Evolutionary conservation across 352 stramenopile genomes (phyloP).

Genomic region (Phytophthora hybrid): DNA sequence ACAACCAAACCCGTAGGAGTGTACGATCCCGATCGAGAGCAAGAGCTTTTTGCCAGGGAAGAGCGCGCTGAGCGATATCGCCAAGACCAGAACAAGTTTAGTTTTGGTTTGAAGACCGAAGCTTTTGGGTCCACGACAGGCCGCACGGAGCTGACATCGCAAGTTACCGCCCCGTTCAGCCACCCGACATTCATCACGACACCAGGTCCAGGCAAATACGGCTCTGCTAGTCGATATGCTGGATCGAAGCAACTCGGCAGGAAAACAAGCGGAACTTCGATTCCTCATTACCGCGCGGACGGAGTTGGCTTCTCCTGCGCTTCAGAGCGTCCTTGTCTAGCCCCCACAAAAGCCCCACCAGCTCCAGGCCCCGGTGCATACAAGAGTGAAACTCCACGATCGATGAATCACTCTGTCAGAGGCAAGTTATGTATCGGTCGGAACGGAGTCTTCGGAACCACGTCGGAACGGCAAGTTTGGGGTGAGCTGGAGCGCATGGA

Average conservation of each 20-base stretch:
- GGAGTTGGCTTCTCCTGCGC: slow-evolving; percentile 74
- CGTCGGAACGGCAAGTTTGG: slow-evolving; percentile 77
- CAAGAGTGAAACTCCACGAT: slow-evolving; percentile 69
- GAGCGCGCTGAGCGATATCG: slow-evolving; percentile 45
- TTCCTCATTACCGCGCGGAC: slow-evolving; percentile 46
- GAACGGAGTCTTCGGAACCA: slow-evolving; percentile 80
- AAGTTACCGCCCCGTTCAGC: slow-evolving; percentile 67
- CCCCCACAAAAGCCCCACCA: slow-evolving; percentile 43
- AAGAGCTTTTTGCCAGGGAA: slow-evolving; percentile 68
- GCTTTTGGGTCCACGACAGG: slow-evolving; percentile 78
- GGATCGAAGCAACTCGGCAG: slow-evolving; percentile 23
- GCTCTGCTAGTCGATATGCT: slow-evolving; percentile 1
- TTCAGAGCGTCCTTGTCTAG: slow-evolving; percentile 69
- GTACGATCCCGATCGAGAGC: slow-evolving; percentile 67
- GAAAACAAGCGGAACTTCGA: slow-evolving; percentile 24
- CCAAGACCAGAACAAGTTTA: slow-evolving; percentile 35
- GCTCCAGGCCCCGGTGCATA: slow-evolving; percentile 65
- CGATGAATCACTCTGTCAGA: slow-evolving; percentile 59
- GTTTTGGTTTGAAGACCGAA: slow-evolving; percentile 48
- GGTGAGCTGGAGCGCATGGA: slow-evolving; percentile 60
- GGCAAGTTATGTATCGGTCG: slow-evolving; percentile 62
- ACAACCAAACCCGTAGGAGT: slow-evolving; percentile 49
- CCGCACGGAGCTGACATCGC: slow-evolving; percentile 60
- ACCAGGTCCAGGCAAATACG: slow-evolving; percentile 71
- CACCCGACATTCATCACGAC: slow-evolving; percentile 64